These are phyloP conservation scores for Stentor roeselii DNA, from an alignment of 73 alveolate species.

Conservation along the genomic window DNA sequence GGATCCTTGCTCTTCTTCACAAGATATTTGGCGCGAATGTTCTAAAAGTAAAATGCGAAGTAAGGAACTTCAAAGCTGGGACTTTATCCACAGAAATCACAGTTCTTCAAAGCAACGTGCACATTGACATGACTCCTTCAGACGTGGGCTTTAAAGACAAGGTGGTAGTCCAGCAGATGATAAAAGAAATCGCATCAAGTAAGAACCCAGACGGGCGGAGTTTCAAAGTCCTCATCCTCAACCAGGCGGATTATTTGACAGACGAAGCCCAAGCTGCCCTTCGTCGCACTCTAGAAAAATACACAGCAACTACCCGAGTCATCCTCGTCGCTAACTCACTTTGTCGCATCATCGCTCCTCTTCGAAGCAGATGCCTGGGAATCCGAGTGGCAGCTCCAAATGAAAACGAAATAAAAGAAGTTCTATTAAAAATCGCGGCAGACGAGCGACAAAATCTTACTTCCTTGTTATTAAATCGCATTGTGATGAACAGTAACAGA, in stretches of 20 bases:
- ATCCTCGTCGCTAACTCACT: constrained; percentile 81
- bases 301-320: constrained; percentile 90
- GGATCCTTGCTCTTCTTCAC: constrained; percentile 82
- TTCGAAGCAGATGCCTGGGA: constrained; percentile 91
- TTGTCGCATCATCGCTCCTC: constrained; percentile 86
- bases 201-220: constrained; percentile 14
- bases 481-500: constrained; percentile 55
- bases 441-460: constrained; percentile 60
- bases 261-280: constrained; percentile 96
- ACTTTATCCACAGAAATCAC: constrained; percentile 68
- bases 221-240: constrained; percentile 86
- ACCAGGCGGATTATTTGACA: constrained; percentile 89
- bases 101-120: constrained; percentile 78
- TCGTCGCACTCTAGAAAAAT: constrained; percentile 98
- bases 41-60: constrained; percentile 68
- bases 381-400: constrained; percentile 93
- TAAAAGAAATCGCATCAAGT: constrained; percentile 90
- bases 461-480: constrained; percentile 42
- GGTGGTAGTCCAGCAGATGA: constrained; percentile 83
- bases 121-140: constrained; percentile 93
- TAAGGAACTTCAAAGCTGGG: constrained; percentile 34
- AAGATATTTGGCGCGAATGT: constrained; percentile 85
- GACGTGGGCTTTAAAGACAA: constrained; percentile 93
- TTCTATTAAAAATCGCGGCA: constrained; percentile 47
- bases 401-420: constrained; percentile 53